Evolutionary conservation across 192 early-diverging fungal species (phyloP).

Genomic region (Umbelopsis ramanniana): DNA sequence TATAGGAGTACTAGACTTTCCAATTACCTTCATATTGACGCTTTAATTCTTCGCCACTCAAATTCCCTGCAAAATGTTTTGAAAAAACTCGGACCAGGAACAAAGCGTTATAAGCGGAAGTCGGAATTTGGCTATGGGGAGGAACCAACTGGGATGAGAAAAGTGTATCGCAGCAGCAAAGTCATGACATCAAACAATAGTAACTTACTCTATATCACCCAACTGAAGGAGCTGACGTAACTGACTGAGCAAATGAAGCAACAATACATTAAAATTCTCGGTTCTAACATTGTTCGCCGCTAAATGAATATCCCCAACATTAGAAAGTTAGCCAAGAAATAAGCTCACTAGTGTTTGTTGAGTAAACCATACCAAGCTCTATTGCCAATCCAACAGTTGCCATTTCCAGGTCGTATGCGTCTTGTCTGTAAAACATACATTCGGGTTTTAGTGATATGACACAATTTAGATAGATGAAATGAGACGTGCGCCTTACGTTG

Average conservation of each 20-base stretch:
- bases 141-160: background rate
- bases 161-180: background rate
- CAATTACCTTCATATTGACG: conserved; percentile 58
- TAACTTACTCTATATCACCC: conserved; percentile 43
- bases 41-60: conserved; percentile 54
- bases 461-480: background rate
- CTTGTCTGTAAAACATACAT: conserved; percentile 53
- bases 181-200: conserved; percentile 12
- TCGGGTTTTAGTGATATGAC: background rate
- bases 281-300: conserved; percentile 67
- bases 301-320: conserved; percentile 28
- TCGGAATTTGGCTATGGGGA: conserved; percentile 59
- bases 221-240: conserved; percentile 61
- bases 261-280: conserved; percentile 67
- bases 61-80: conserved; percentile 69
- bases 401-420: conserved; percentile 76
- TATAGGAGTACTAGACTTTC: background rate
- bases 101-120: conserved; percentile 68
- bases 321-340: background rate
- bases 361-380: conserved; percentile 55
- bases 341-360: background rate
- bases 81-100: conserved; percentile 65
- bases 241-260: conserved; percentile 64
- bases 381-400: conserved; percentile 63
- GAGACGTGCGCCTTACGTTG: conserved; percentile 21